Base-by-base conservation (phyloP, 164 flowering plant species). In the Euptelea pleiosperma region DNA sequence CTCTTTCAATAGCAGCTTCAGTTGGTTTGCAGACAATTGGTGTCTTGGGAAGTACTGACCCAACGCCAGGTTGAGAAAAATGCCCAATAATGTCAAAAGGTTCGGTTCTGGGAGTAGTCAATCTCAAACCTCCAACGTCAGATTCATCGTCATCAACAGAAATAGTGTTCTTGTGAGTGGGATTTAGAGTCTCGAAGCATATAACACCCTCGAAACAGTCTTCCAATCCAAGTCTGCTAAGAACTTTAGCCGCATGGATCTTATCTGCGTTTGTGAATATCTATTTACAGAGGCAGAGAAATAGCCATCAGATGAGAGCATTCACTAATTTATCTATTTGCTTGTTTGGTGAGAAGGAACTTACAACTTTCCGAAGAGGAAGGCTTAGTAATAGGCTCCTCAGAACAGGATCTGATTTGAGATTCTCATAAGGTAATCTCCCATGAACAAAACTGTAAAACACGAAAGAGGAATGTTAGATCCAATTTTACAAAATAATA, bases 21-120 rank as follows among this genome's bases (percentile, higher is more conserved):
- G 71, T 79, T 5, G 99, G 99, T 66, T 94, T 94, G 83, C 99
- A 94, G 54, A 84, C 64, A 42, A 91, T 60, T 43, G 92, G 88
- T 10, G 96, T 77, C 66, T 31, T 70, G 18, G 92, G 93, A 33
- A 75, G 72, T 44, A 31, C 78, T 2, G 69, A 3, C 25, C 45
- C 69, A 40, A 67, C 33, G 63, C 69, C 55, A 31, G 74, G 75
- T 45, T 31, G 51, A 24, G 59, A 46, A 39, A 56, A 61, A 61
- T 73, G 59, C n/a, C 69, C 71, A 36, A 67, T 35, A 15, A 76
- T 67, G 74, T 82, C 83, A 43, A 71, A 77, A 22, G 53, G 41
- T 46, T 42, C 61, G 31, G 42, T 29, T n/a, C 29, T 49, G 21
- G 63, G 24, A 33, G 54, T 52, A 11, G 29, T 51, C 18, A 0